These are phyloP conservation scores for Pulveroboletus sp. DNA, from an alignment of 768 basidiomycete genomes.

Conservation along the genomic window DNA sequence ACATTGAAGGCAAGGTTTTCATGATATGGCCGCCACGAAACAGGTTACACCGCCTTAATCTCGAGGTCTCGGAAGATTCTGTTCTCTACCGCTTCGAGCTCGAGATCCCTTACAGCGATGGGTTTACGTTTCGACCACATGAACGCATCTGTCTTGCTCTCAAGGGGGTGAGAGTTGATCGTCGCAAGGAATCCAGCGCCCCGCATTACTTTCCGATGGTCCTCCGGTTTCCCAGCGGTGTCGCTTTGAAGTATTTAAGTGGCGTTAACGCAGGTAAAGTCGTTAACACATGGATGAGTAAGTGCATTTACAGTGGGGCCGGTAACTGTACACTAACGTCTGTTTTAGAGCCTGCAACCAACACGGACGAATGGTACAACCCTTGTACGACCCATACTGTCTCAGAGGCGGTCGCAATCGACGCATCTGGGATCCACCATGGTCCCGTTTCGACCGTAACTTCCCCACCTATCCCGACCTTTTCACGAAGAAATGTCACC, in stretches of 20 bases:
- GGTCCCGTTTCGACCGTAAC: not conserved
- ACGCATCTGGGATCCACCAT: constrained; percentile 1
- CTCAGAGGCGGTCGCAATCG: constrained; percentile 7
- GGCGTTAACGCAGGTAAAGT: constrained; percentile 24
- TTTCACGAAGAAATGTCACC: not conserved
- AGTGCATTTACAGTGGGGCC: constrained; percentile 5
- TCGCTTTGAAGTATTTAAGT: constrained; percentile 36
- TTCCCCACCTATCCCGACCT: not conserved
- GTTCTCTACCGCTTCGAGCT: constrained; percentile 35
- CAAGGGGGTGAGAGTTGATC: constrained; percentile 37
- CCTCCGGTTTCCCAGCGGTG: constrained; percentile 41
- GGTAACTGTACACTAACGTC: not conserved
- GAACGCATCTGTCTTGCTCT: constrained; percentile 47
- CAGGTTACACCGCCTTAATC: constrained; percentile 28
- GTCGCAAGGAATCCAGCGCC: constrained; percentile 22
- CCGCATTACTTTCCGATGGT: constrained; percentile 35
- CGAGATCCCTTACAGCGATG: constrained; percentile 30
- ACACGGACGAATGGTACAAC: constrained; percentile 26
- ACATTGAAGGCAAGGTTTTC: constrained; percentile 37
- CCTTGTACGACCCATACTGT: constrained; percentile 11
- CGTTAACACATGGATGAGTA: constrained; percentile 42
- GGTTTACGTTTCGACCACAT: constrained; percentile 37
- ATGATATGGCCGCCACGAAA: constrained; percentile 42
- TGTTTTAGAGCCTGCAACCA: constrained; percentile 4
- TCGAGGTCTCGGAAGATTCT: constrained; percentile 19